Base-by-base conservation (phyloP, 1,139 yeast genomes). In the Magnusiomyces paraingens region DNA sequence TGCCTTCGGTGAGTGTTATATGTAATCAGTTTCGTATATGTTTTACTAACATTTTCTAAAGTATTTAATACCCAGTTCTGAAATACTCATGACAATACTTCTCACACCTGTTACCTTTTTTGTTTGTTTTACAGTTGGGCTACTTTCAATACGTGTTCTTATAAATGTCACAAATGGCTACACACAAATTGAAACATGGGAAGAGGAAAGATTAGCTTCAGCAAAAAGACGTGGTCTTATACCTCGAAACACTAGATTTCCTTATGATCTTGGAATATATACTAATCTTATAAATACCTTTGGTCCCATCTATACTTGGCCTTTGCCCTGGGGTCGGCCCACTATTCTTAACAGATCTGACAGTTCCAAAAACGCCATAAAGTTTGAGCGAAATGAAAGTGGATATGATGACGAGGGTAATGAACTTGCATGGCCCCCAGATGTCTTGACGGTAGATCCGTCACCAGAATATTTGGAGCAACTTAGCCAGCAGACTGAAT, bases 171-270 rank as follows among this genome's bases (percentile, higher is more conserved):
- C 80, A 52, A 73, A 74, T 43, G 96, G 97, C n/a, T 84, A 81
- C 78, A 83, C 98, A 1, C 95, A 89, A 67, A 91, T 93, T 55
- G 99, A 93, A 68, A 74, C 79, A 2, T 93, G 99, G 99, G 98
- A 93, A 63, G 71, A 77, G 71, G 98, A 93, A 60, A 76, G 98
- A 57, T 73, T 89, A 1, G 89, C 82, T 55, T 75, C 82, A 8
- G 87, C 84, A 60, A 77, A 84, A 56, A 75, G 73, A n/a, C 64
- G 72, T 2, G 56, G 59, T 39, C 56, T 69, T 40, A 62, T 64
- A 17, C 60, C 59, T 1, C 42, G 58, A 35, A 55, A 57, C n/a
- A 66, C 63, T n/a, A 68, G 63, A 0, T 93, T 93, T 65, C 98
- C 98, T 0, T 93, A 89, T 66, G 95, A 91, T 64, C 68, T 82